Percentiles rank a stretch among this genome's conserved stretches.
Evolutionary conservation across 352 stramenopile genomes (phyloP).

Genomic region (Peronospora farinosa): DNA sequence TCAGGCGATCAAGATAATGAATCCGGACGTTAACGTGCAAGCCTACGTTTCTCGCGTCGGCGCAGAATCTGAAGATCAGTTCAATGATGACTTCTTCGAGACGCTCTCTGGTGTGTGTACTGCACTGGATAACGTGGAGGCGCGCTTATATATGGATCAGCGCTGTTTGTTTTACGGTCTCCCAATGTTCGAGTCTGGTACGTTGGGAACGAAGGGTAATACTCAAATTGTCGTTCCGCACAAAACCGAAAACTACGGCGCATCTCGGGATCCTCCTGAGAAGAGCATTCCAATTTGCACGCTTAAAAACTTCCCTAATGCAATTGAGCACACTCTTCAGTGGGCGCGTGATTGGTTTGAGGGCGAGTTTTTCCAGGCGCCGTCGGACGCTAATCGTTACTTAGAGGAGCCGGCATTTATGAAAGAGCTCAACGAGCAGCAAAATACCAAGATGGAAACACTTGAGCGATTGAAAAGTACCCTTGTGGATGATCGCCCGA

Average conservation of each 20-base stretch:
- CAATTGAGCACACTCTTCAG: slow-evolving; percentile 98
- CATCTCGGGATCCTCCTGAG: slow-evolving; percentile 96
- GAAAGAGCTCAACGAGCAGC: slow-evolving; percentile 92
- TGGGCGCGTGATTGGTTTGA: slow-evolving; percentile 99
- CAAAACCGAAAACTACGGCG: slow-evolving; percentile 96
- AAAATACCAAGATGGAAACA: slow-evolving; percentile 96
- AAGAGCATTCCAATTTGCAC: slow-evolving; percentile 99
- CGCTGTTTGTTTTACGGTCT: slow-evolving; percentile 95
- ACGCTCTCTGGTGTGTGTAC: slow-evolving; percentile 94
- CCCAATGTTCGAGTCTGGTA: slow-evolving; percentile 98
- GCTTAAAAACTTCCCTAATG: slow-evolving; percentile 99
- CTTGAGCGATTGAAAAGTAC: slow-evolving; percentile 90
- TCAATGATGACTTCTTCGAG: slow-evolving; percentile 98
- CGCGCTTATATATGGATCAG: slow-evolving; percentile 96
- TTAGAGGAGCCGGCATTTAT: slow-evolving; percentile 81
- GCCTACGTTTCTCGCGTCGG: slow-evolving; percentile 83
- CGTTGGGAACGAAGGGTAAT: slow-evolving; percentile 98
- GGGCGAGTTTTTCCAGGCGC: slow-evolving; percentile 95
- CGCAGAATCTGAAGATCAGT: slow-evolving; percentile 94
- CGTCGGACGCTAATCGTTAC: slow-evolving; percentile 95
- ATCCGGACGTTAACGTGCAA: slow-evolving; percentile 90
- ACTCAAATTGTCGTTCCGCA: slow-evolving; percentile 89
- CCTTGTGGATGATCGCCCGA: slow-evolving; percentile 88
- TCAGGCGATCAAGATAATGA: slow-evolving; percentile 92
- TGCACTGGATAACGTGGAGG: slow-evolving; percentile 98